Percentiles rank a stretch among this genome's conserved stretches.
These are phyloP conservation scores for Acanthamoeba healyi DNA, from an alignment of 208 protist species.

Conservation along the genomic window DNA sequence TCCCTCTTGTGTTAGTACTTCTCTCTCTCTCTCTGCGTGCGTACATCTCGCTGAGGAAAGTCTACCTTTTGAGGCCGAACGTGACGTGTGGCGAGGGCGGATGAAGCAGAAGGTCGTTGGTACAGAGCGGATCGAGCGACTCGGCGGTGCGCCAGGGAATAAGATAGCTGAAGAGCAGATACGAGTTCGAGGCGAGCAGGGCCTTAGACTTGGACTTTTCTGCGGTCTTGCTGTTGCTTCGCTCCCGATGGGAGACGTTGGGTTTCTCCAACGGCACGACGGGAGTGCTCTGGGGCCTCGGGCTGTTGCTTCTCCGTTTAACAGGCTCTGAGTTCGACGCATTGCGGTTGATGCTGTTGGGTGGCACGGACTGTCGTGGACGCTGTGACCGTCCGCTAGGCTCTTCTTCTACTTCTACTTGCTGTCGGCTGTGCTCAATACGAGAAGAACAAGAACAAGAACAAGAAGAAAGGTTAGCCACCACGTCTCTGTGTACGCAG, in stretches of 20 bases:
- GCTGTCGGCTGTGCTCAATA: background rate
- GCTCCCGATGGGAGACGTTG: background rate
- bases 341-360: background rate
- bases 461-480: too few species aligned
- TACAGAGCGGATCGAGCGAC: slow-evolving; percentile 13
- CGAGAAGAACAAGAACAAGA: background rate
- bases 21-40: too few species aligned
- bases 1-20: too few species aligned
- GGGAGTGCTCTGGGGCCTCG: background rate
- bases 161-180: slow-evolving; percentile 64
- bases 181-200: background rate
- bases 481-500: too few species aligned
- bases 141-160: slow-evolving; percentile 30
- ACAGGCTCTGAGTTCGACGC: background rate
- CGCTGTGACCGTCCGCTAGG: background rate
- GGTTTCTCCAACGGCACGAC: background rate
- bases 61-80: slow-evolving; percentile 12
- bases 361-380: background rate
- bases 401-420: background rate
- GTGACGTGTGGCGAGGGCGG: slow-evolving; percentile 32
- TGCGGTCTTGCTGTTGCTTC: background rate
- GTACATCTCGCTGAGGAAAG: background rate
- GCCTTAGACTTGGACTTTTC: background rate
- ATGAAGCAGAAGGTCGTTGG: background rate
- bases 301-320: background rate